Conservation (phyloP, 208 protist genomes). For the Trypanosoma grayi region DNA sequence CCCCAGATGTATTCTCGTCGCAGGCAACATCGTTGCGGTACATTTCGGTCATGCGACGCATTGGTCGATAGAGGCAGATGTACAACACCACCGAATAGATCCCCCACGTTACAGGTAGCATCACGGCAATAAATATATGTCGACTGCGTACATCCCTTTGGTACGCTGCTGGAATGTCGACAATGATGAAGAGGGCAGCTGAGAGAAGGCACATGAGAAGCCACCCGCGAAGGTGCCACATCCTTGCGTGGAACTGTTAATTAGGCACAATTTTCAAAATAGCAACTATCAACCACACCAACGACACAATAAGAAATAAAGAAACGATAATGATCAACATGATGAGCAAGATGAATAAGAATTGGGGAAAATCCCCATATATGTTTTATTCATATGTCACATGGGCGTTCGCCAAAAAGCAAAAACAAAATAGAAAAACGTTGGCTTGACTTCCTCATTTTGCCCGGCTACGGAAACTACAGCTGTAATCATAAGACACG, state of each 20-base stretch:
- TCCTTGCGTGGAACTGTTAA: no score
- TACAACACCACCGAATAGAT: constrained; percentile 51
- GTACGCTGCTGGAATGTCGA: constrained; percentile 52
- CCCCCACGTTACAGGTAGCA: constrained; percentile 41
- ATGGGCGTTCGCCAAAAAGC: neutral
- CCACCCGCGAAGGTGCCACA: constrained; percentile 46
- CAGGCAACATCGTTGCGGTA: constrained; percentile 30
- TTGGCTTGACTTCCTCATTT: no score
- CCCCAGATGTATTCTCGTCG: constrained; percentile 2
- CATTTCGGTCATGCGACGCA: constrained; percentile 35
- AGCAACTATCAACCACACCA: no score
- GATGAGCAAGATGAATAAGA: no score
- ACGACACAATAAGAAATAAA: neutral
- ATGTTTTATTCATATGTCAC: no score
- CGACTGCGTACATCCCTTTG: constrained; percentile 27
- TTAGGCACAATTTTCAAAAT: no score
- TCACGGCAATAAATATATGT: constrained; percentile 53
- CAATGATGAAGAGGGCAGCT: constrained; percentile 40
- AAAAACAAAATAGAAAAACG: neutral
- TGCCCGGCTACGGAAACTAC: no score
- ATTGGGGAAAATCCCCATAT: no score
- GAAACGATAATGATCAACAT: neutral
- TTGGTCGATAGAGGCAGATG: constrained; percentile 49
- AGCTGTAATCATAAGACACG: no score
- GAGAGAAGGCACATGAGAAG: constrained; percentile 51